phyloP scores from a whole-genome alignment of 1,284 basidiomycete genomes.

The Trichosporon faecale region DNA sequence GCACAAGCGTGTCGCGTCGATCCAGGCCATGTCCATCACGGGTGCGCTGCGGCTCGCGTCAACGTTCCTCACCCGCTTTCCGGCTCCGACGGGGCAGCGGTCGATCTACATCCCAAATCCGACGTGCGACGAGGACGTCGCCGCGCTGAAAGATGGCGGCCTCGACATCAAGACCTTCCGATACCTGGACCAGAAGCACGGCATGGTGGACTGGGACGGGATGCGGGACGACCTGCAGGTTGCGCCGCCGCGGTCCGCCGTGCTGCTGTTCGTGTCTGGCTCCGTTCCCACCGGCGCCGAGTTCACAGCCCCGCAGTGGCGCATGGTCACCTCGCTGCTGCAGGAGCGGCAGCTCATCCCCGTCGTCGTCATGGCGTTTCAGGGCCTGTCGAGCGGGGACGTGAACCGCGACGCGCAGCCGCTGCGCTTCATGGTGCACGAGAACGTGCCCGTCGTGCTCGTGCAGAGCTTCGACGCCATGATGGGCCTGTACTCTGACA shows the following conservation, averaged over 20 bases:
- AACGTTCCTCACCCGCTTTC: constrained; percentile 76
- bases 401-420: constrained; percentile 47
- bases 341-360: constrained; percentile 46
- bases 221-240: constrained; percentile 63
- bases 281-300: constrained; percentile 97
- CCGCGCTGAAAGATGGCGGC: constrained; percentile 42
- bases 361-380: constrained; percentile 47
- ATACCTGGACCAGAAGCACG: constrained; percentile 87
- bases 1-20: constrained; percentile 44
- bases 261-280: constrained; percentile 88
- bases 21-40: constrained; percentile 92
- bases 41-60: constrained; percentile 92
- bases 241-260: constrained; percentile 67
- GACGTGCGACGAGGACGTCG: constrained; percentile 42
- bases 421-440: constrained; percentile 49
- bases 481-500: constrained; percentile 51
- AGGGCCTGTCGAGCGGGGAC: constrained; percentile 49
- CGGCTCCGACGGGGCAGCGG: constrained; percentile 23
- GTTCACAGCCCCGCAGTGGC: constrained; percentile 86
- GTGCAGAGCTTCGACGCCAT: constrained; percentile 50
- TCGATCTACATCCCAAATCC: constrained; percentile 42
- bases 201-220: constrained; percentile 77
- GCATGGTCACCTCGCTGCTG: constrained; percentile 57
- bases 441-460: constrained; percentile 48
- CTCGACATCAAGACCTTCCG: constrained; percentile 45